Percentiles rank a stretch among this genome's conserved stretches.
Conservation (phyloP, 164 flowering plant genomes). For the Cinnamomum chago region DNA sequence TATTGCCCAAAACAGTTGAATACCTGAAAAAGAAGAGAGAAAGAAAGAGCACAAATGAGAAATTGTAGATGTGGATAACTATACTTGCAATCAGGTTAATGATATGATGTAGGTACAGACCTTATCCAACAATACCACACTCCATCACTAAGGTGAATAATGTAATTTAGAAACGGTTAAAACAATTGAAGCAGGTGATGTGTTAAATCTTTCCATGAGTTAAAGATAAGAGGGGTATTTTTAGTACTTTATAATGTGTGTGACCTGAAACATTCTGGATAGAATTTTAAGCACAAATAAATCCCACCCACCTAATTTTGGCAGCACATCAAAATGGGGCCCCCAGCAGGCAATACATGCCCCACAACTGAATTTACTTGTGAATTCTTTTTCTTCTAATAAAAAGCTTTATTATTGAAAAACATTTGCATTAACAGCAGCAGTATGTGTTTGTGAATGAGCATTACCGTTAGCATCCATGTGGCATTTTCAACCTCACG, state of each 20-base stretch:
- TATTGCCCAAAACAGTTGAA: constrained; percentile 96
- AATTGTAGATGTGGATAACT: not conserved
- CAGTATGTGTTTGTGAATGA: not conserved
- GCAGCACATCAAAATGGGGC: not conserved
- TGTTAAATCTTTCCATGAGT: too few species aligned
- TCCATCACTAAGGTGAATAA: not conserved
- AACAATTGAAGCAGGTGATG: too few species aligned
- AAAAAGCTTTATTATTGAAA: not conserved
- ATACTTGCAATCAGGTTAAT: too few species aligned
- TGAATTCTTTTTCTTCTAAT: not conserved
- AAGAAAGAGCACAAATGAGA: not conserved
- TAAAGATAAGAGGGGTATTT: too few species aligned
- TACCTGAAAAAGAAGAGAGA: constrained; percentile 38
- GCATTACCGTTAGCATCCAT: constrained; percentile 84
- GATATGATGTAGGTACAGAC: not conserved
- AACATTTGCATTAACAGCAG: not conserved
- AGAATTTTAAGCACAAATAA: not conserved
- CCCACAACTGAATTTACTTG: not conserved
- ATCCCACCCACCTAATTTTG: not conserved
- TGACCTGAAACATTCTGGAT: not conserved
- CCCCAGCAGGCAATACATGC: not conserved
- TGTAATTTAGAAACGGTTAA: not conserved
- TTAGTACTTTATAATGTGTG: too few species aligned
- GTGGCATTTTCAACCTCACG: constrained; percentile 95
- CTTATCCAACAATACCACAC: not conserved